These are phyloP conservation scores for Lactarius akahatsu DNA, from an alignment of 768 basidiomycete genomes.

Conservation along the genomic window DNA sequence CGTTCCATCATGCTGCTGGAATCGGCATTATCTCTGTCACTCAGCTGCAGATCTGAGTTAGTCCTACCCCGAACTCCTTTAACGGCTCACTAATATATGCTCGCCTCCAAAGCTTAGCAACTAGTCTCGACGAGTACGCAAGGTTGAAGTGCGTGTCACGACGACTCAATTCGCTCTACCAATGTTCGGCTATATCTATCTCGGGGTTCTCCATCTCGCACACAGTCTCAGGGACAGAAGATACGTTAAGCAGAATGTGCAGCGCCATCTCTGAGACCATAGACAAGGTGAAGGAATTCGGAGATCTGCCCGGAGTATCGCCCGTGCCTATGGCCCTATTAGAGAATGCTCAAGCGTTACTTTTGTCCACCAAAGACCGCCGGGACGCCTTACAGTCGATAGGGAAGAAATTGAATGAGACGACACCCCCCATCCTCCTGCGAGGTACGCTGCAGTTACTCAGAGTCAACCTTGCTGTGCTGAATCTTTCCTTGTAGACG, in stretches of 20 bases:
- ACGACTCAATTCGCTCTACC: conserved; percentile 26
- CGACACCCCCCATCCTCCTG: conserved; percentile 13
- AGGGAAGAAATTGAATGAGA: not conserved
- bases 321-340: conserved; percentile 13
- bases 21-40: conserved; percentile 66
- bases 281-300: conserved; percentile 17
- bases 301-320: conserved; percentile 11
- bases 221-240: not conserved
- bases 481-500: conserved; percentile 19
- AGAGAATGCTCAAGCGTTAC: conserved; percentile 8
- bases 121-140: conserved; percentile 9
- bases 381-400: conserved; percentile 8
- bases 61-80: conserved; percentile 33
- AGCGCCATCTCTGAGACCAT: conserved; percentile 22
- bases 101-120: conserved; percentile 13
- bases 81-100: conserved; percentile 5
- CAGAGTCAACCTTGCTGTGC: too few species aligned
- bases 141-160: conserved; percentile 13
- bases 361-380: conserved; percentile 12
- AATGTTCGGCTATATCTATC: conserved; percentile 19
- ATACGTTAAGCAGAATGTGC: conserved; percentile 18
- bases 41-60: conserved; percentile 64
- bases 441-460: conserved; percentile 12
- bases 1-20: conserved; percentile 77
- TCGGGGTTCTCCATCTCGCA: conserved; percentile 3